Base-by-base conservation (phyloP, 441 rosid genomes). In the Adansonia gregorii region DNA sequence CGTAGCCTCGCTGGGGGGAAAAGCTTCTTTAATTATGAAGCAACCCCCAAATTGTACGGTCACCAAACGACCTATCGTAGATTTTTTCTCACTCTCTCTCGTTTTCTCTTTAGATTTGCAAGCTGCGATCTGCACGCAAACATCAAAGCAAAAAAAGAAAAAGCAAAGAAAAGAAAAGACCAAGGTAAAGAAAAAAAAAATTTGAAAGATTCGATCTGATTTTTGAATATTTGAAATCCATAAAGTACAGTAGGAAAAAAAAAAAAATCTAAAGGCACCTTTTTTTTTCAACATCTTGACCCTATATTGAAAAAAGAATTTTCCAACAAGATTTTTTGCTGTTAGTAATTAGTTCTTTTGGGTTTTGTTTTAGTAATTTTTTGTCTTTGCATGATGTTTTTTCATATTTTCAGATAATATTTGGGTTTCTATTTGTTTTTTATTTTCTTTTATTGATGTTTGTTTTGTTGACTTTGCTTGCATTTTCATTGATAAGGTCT, bases 41-140 rank as follows among this genome's bases (percentile, higher is more conserved):
- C 61, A 9, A 72, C 12, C 49, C 63, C 74, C 74, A 31, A 52
- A 71, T 52, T 71, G 74, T 71, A 71, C 74, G 74, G 74, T 71
- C 60, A 71, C 61, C 74, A 15, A 70, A 52, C 60, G 6, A 8
- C 8, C 9, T 71, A 24, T 51, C 35, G 63, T 52, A 71, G 74
- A 71, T 52, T 71, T 71, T 71, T 10, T 72, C 48, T 71, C 74
- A 3, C 58, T 15, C 61, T 71, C 48, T 71, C 74, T 71, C 74
- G 10, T 52, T 71, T 35, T 31, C 45, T 31, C 65, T 24, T 55
- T 60, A 24, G 65, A 60, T 60, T 60, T 60, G 2, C 24, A 60
- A 17, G 67, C 67, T 5, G 3, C 39, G 4, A 35, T 4, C 66
- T 60, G n/a, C 27, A 60, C 41, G 66, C 66, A 27, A 24, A 24